Percentiles rank a stretch among this genome's conserved stretches.
phyloP scores from a whole-genome alignment of 23 red algal species.

The Gracilaria vermiculophylla region DNA sequence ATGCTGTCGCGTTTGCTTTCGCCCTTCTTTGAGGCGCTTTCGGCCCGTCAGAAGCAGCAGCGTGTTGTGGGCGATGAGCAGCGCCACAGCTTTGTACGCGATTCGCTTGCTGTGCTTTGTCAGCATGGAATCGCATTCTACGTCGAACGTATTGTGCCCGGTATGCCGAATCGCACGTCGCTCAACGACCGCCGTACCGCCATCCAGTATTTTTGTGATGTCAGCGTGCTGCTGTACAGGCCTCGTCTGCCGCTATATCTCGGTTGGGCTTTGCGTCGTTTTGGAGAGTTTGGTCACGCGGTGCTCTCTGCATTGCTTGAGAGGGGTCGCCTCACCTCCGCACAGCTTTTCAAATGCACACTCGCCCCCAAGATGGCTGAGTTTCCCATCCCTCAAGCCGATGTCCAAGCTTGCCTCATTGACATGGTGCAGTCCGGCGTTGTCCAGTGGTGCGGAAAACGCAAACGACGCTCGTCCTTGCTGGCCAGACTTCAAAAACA shows the following conservation, averaged over 20 bases:
- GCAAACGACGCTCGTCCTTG: background rate
- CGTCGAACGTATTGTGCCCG: background rate
- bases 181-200: background rate
- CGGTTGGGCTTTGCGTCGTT: conserved; percentile 23
- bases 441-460: conserved; percentile 18
- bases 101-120: conserved; percentile 43
- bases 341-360: conserved; percentile 15
- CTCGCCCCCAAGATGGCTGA: background rate
- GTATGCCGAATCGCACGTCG: background rate
- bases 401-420: conserved; percentile 33
- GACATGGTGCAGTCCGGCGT: conserved; percentile 59
- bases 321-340: conserved; percentile 43
- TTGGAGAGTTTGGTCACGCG: conserved; percentile 37
- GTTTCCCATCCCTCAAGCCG: conserved; percentile 2
- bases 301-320: conserved; percentile 38
- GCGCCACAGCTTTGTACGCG: background rate
- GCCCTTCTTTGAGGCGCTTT: conserved; percentile 6
- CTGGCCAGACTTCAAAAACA: background rate
- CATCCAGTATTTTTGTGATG: conserved; percentile 13
- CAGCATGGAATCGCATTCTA: conserved; percentile 40
- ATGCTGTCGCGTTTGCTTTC: background rate
- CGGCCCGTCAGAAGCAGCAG: background rate
- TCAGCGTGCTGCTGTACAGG: conserved; percentile 21
- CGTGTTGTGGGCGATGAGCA: background rate
- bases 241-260: conserved; percentile 48